These are phyloP conservation scores for Pseudocercospora fijiensis DNA, from an alignment of 2,329 filamentous ascomycete species.

Conservation along the genomic window DNA sequence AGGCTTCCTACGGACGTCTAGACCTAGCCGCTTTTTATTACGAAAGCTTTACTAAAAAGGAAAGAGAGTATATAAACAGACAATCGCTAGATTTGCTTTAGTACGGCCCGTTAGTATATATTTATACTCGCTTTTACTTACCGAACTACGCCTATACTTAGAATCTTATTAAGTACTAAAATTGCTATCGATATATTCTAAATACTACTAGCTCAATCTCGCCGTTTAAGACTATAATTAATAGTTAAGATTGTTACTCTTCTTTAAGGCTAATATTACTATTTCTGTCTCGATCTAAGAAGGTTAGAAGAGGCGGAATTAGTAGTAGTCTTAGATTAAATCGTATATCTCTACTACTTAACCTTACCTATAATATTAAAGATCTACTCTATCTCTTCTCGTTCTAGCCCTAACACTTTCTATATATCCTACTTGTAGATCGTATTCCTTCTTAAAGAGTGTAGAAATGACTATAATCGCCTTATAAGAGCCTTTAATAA, in stretches of 20 bases:
- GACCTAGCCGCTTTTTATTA: slow-evolving; percentile 22
- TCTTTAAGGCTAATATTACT: slow-evolving; percentile 38
- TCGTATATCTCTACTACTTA: neutral
- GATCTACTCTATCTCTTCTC: slow-evolving; percentile 33
- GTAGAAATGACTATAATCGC: slow-evolving; percentile 37
- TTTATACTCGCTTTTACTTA: neutral
- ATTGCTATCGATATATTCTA: slow-evolving; percentile 39
- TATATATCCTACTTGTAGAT: slow-evolving; percentile 31
- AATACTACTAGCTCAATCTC: slow-evolving; percentile 33
- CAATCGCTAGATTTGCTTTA: slow-evolving; percentile 20
- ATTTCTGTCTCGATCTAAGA: slow-evolving; percentile 35
- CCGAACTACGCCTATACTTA: slow-evolving; percentile 34
- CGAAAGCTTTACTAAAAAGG: slow-evolving; percentile 35
- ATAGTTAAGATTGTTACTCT: slow-evolving; percentile 35
- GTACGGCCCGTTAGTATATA: neutral
- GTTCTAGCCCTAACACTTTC: slow-evolving; percentile 30
- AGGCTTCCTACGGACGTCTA: slow-evolving; percentile 46
- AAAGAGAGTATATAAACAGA: slow-evolving; percentile 38
- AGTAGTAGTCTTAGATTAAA: neutral
- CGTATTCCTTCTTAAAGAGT: slow-evolving; percentile 26
- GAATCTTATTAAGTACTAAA: slow-evolving; percentile 35
- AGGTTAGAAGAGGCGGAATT: neutral
- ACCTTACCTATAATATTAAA: slow-evolving; percentile 25
- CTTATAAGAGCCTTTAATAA: slow-evolving; percentile 36
- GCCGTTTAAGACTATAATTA: slow-evolving; percentile 32